These are phyloP conservation scores for Trichoderma citrinoviride DNA, from an alignment of 2,329 filamentous ascomycete species.

Conservation along the genomic window DNA sequence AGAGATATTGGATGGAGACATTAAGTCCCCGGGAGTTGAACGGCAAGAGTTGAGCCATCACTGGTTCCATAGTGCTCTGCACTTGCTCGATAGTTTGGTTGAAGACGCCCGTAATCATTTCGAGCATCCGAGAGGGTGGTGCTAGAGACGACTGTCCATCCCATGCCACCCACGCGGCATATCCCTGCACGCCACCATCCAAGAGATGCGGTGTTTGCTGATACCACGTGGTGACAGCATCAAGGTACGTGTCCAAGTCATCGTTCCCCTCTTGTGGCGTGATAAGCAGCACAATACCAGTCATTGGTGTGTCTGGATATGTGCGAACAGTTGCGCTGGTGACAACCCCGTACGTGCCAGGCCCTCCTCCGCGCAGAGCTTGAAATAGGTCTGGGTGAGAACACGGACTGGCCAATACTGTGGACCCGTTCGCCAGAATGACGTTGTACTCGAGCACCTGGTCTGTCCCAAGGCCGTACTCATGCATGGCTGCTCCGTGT, in stretches of 20 bases:
- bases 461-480: slow-evolving; percentile 45
- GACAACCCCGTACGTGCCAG: slow-evolving; percentile 33
- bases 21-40: background rate
- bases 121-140: background rate
- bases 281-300: background rate
- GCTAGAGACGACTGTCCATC: background rate
- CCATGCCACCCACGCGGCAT: background rate
- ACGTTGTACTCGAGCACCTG: slow-evolving; percentile 44
- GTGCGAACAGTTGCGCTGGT: slow-evolving; percentile 40
- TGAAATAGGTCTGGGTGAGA: slow-evolving; percentile 38
- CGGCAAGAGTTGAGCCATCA: background rate
- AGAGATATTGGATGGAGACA: background rate
- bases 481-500: slow-evolving; percentile 38
- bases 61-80: background rate
- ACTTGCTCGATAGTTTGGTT: background rate
- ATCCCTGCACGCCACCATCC: background rate
- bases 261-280: background rate
- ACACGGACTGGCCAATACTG: slow-evolving; percentile 36
- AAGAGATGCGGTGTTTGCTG: background rate
- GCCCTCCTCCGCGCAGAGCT: slow-evolving; percentile 39
- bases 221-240: background rate
- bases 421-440: slow-evolving; percentile 37
- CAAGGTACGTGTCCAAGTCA: background rate
- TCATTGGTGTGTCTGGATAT: background rate
- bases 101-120: background rate